These are phyloP conservation scores for Coemansia sp. DNA, from an alignment of 192 early-diverging fungal species.

Conservation along the genomic window DNA sequence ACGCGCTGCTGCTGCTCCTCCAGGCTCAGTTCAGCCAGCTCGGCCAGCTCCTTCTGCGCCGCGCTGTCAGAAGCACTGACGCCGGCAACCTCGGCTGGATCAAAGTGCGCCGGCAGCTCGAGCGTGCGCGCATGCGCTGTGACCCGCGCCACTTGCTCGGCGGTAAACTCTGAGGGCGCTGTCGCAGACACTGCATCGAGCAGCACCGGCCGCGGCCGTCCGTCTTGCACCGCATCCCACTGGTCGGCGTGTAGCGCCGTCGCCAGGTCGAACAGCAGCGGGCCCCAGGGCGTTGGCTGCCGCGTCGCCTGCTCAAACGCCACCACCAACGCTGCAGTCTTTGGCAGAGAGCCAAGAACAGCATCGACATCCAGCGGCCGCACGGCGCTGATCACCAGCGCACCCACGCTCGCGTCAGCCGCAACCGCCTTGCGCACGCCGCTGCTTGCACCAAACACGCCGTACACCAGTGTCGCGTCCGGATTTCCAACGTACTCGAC, in stretches of 20 bases:
- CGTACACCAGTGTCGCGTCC: constrained; percentile 70
- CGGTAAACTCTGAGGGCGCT: constrained; percentile 19
- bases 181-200: constrained; percentile 34
- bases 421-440: constrained; percentile 41
- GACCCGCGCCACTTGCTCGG: constrained; percentile 22
- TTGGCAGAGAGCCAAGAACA: constrained; percentile 58
- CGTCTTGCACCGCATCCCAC: constrained; percentile 47
- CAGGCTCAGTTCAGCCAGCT: constrained; percentile 22
- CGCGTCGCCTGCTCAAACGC: constrained; percentile 64
- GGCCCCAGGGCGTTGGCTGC: constrained; percentile 68
- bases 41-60: constrained; percentile 15
- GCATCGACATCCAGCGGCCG: constrained; percentile 73
- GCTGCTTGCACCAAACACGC: constrained; percentile 60
- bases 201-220: constrained; percentile 33
- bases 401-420: constrained; percentile 54
- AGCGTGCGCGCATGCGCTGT: constrained; percentile 18
- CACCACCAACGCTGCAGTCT: constrained; percentile 58
- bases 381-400: constrained; percentile 71
- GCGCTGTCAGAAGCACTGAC: constrained; percentile 14
- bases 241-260: constrained; percentile 61
- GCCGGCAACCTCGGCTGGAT: constrained; percentile 31
- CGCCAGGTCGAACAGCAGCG: constrained; percentile 82
- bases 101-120: constrained; percentile 39
- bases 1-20: constrained; percentile 43
- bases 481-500: constrained; percentile 31